Conservation (phyloP, 192 early-diverging fungal species). For the Mortierella hygrophila region DNA sequence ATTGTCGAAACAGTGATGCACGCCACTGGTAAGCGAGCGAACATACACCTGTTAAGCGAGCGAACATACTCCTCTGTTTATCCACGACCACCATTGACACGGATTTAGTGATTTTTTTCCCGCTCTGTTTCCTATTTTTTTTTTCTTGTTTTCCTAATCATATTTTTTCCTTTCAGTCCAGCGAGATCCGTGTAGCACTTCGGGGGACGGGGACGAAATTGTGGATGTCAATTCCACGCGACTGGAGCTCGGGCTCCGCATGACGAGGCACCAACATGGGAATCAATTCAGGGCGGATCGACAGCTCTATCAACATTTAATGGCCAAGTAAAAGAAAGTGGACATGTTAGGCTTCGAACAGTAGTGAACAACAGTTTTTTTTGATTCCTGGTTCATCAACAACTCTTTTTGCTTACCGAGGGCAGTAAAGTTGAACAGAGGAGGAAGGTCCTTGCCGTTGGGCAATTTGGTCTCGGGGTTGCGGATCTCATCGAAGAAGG, state of each 20-base stretch:
- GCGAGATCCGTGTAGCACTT: constrained; percentile 54
- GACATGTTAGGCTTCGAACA: too few relatives aligned
- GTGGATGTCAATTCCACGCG: constrained; percentile 80
- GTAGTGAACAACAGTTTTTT: too few relatives aligned
- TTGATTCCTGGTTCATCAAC: neutral
- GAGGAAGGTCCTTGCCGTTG: constrained; percentile 87
- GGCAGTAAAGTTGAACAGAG: constrained; percentile 91
- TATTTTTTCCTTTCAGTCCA: constrained; percentile 50
- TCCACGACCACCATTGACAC: neutral
- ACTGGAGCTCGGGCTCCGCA: constrained; percentile 68
- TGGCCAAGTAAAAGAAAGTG: too few relatives aligned
- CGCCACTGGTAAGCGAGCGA: neutral
- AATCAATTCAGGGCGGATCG: constrained; percentile 87
- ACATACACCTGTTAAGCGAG: neutral
- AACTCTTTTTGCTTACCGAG: constrained; percentile 62
- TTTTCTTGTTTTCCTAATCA: neutral
- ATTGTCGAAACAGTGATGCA: neutral
- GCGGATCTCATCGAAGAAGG: constrained; percentile 98
- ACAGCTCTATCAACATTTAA: constrained; percentile 73
- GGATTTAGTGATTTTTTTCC: neutral
- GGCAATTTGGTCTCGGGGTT: constrained; percentile 84
- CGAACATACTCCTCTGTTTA: neutral
- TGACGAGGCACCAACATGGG: constrained; percentile 86
- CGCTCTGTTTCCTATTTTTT: neutral
- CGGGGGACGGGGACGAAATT: constrained; percentile 74